A percentile compares a stretch with the other conserved stretches of the same genome.
Conservation (phyloP, 2,329 filamentous ascomycete species). For the Aspergillus arachidicola region DNA sequence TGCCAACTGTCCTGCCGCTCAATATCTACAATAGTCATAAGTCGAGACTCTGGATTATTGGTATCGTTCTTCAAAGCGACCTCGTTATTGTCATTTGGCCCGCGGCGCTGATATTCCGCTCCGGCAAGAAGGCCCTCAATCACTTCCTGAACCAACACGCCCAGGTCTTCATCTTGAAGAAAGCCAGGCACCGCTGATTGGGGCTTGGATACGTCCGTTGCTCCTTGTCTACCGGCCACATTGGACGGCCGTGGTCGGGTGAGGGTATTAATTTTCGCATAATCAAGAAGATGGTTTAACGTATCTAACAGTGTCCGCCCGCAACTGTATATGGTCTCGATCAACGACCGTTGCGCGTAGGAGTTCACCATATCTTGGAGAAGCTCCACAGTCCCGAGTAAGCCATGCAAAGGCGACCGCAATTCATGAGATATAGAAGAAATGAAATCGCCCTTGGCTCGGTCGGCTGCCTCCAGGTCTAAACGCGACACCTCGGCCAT, state of each 20-base stretch:
- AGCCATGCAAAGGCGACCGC: constrained; percentile 35
- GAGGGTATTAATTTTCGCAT: constrained; percentile 25
- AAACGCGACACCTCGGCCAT: constrained; percentile 30
- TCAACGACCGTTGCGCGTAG: constrained; percentile 25
- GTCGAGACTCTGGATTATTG: background rate
- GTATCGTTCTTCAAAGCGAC: background rate
- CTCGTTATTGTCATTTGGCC: background rate
- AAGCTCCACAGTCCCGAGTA: constrained; percentile 30
- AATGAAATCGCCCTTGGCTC: constrained; percentile 34
- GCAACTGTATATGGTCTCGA: constrained; percentile 38
- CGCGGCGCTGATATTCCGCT: constrained; percentile 7
- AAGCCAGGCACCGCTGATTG: background rate
- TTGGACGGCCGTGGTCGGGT: background rate
- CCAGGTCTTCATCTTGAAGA: constrained; percentile 1
- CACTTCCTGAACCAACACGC: constrained; percentile 7
- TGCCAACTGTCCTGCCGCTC: constrained; percentile 9
- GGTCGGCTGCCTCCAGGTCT: constrained; percentile 25
- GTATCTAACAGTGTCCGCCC: constrained; percentile 45
- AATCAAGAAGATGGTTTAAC: constrained; percentile 36
- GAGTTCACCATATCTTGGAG: constrained; percentile 26
- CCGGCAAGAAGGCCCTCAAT: constrained; percentile 6
- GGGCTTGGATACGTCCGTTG: background rate
- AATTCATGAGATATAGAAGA: constrained; percentile 35
- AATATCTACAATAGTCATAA: constrained; percentile 10
- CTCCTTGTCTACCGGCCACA: background rate